Evolutionary conservation across 192 early-diverging fungal genomes (phyloP), one percentile per base, ranked within the genome.

Genomic region (Helicostylum pulchrum): DNA sequence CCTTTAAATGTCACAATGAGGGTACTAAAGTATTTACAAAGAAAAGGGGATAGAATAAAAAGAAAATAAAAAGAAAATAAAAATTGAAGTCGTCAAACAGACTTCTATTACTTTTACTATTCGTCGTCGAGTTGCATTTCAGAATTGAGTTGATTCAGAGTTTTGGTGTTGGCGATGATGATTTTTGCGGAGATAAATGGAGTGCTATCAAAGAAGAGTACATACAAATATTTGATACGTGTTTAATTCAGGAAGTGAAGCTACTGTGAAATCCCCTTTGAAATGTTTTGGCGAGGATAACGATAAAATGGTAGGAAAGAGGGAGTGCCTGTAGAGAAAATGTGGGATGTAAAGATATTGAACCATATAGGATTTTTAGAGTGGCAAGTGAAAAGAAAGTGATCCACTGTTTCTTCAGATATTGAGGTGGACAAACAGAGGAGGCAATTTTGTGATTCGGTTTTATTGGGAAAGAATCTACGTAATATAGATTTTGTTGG

Each of bases 301-400:
- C 17, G 4, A 20, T 50, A 19, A 3, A 15, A 5, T 15, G 0
- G 20, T 12, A 20, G 17, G 49, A 19, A 20, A 4, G 49, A 7
- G 1, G 44, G 9, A 15, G 8, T 46, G 15, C 10, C 44, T 15
- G 17, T 8, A 17, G 7, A 17, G 17, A 19, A 50, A 17, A 50
- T 21, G n/a, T 50, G 2, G 19, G 49, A 50, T 21, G 17, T 50
- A 53, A 30, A 53, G 12, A 23, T 26, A 53, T 19, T 53, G 52
- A 53, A 53, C 52, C 52, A 53, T 26, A 53, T 32, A 26, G 52
- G 12, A 8, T 30, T 30, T 23, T 53, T 53, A 26, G 52, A 53
- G 31, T 4, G n/a, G n/a, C 49, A 10, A 8, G 4, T 4, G 49
- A 20, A 17, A 17, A 50, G 17, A 7, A 50, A 50, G 31, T 53